Percentiles rank a stretch among this genome's conserved stretches.
Evolutionary conservation across 768 basidiomycete species (phyloP).

Genomic region (Boletus huronensis): DNA sequence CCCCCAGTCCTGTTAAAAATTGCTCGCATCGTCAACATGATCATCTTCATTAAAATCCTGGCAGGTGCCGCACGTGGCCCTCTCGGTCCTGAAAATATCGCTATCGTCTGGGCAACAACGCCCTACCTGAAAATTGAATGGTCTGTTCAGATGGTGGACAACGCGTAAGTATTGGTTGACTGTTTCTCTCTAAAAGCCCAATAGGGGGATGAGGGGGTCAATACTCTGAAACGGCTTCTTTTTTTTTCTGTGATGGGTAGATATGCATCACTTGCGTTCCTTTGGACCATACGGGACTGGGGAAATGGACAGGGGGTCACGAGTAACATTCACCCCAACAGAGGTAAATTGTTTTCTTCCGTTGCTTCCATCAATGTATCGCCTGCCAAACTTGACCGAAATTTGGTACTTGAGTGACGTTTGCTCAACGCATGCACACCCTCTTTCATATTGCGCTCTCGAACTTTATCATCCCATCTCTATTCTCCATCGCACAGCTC

Average conservation of each 20-base stretch:
- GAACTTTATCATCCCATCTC: conserved; percentile 32
- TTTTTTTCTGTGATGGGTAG: conserved; percentile 1
- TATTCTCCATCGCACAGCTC: conserved; percentile 31
- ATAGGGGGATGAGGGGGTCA: background rate
- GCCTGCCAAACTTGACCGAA: background rate
- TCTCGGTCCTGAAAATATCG: conserved; percentile 11
- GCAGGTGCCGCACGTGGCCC: conserved; percentile 20
- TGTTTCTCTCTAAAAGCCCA: too few relatives aligned
- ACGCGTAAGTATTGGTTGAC: conserved; percentile 18
- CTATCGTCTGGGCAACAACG: conserved; percentile 17
- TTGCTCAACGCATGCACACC: conserved; percentile 21
- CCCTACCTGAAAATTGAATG: conserved; percentile 35
- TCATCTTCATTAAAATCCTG: conserved; percentile 28
- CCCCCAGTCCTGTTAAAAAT: conserved; percentile 30
- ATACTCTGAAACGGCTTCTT: background rate
- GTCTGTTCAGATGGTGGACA: conserved; percentile 30
- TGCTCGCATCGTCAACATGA: conserved; percentile 26
- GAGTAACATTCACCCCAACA: conserved; percentile 16
- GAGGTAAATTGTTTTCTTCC: background rate
- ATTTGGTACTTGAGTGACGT: conserved; percentile 11
- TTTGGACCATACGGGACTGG: conserved; percentile 25
- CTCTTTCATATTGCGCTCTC: conserved; percentile 32
- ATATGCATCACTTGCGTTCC: conserved; percentile 26
- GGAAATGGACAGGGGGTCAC: conserved; percentile 13
- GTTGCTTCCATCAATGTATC: background rate